Evolutionary conservation across 2,329 filamentous ascomycete genomes (phyloP).

Genomic region (Massarina eburnea): DNA sequence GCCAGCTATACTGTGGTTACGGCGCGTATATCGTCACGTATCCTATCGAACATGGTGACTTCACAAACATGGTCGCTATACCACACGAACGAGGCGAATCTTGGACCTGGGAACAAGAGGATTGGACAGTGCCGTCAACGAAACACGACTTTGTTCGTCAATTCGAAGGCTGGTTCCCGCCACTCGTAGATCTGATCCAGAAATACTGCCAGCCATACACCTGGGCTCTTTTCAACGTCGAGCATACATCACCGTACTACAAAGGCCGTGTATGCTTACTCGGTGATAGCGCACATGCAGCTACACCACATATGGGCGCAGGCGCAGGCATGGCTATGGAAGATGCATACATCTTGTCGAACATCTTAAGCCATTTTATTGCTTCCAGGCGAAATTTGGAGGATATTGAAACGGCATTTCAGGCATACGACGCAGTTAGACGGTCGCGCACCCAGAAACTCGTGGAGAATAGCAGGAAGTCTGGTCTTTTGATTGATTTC

Average conservation of each 20-base stretch:
- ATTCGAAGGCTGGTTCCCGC: conserved; percentile 17
- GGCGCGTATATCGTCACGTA: conserved; percentile 62
- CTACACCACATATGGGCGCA: conserved; percentile 55
- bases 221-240: conserved; percentile 57
- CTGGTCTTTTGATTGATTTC: conserved; percentile 25
- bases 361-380: conserved; percentile 42
- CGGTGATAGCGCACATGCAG: conserved; percentile 59
- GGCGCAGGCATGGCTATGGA: conserved; percentile 59
- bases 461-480: conserved; percentile 28
- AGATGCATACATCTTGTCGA: conserved; percentile 52
- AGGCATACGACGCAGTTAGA: conserved; percentile 39
- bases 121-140: conserved; percentile 22
- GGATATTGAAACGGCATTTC: conserved; percentile 35
- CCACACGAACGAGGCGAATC: conserved; percentile 11
- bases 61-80: conserved; percentile 52
- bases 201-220: conserved; percentile 38
- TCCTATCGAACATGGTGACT: conserved; percentile 57
- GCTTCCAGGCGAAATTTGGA: conserved; percentile 5
- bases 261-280: conserved; percentile 48
- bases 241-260: conserved; percentile 48
- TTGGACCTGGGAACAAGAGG: conserved; percentile 9
- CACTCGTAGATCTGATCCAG: conserved; percentile 15
- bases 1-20: conserved; percentile 59
- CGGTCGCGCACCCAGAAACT: conserved; percentile 42
- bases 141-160: conserved; percentile 19